Percentiles rank a stretch among this genome's conserved stretches.
Conservation (phyloP, 2,329 filamentous ascomycete genomes). For the Sclerotinia nivalis region DNA sequence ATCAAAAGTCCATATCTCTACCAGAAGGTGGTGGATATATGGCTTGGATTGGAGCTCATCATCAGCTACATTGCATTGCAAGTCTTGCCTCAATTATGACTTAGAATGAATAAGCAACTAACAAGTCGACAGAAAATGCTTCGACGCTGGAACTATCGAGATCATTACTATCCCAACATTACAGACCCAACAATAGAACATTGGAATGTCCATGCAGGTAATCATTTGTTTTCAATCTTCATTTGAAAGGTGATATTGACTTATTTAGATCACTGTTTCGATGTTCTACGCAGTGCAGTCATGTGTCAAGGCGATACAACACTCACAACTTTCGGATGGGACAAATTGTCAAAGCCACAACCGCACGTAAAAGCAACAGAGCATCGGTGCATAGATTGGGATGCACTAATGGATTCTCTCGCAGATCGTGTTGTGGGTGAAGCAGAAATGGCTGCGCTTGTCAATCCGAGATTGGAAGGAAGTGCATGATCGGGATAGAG, state of each 20-base stretch:
- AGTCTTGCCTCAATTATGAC: not conserved
- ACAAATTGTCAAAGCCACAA: slow-evolving; percentile 7
- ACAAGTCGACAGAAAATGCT: slow-evolving; percentile 9
- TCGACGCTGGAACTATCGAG: slow-evolving; percentile 13
- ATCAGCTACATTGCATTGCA: slow-evolving; percentile 16
- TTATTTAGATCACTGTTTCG: slow-evolving; percentile 11
- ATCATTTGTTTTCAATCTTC: rapidly evolving
- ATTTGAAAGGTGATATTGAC: not conserved
- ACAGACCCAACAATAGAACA: slow-evolving; percentile 13
- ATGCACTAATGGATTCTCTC: not conserved
- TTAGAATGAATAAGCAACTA: not conserved
- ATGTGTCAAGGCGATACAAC: slow-evolving; percentile 22
- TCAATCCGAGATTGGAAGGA: not conserved
- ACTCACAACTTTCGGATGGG: slow-evolving; percentile 16
- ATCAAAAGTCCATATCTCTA: slow-evolving; percentile 11
- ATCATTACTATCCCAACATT: slow-evolving; percentile 14
- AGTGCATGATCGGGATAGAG: not conserved
- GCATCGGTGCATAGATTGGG: slow-evolving; percentile 11
- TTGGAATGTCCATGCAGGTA: slow-evolving; percentile 20
- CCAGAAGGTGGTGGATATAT: slow-evolving; percentile 19
- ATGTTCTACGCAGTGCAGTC: slow-evolving; percentile 13
- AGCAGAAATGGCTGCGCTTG: slow-evolving; percentile 18
- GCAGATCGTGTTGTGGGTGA: slow-evolving; percentile 4
- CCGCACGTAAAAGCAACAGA: slow-evolving; percentile 10
- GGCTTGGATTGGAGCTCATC: slow-evolving; percentile 18